Evolutionary conservation across 495 filamentous ascomycete genomes (phyloP).

Genomic region (Patellaria atrata): DNA sequence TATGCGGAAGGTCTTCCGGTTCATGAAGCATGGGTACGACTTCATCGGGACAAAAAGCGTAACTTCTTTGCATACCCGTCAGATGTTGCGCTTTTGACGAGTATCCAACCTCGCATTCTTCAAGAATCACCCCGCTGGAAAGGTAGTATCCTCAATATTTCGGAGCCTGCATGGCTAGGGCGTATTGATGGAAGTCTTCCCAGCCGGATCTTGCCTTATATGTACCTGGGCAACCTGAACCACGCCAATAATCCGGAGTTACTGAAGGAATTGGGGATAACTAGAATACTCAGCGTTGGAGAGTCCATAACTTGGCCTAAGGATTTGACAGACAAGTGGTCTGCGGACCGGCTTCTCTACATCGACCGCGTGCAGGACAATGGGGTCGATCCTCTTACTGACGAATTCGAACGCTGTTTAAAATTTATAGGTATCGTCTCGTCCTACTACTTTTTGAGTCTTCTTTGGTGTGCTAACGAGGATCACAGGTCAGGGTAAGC

Average conservation of each 20-base stretch:
- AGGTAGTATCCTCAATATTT: conserved; percentile 11
- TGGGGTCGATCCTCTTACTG: conserved; percentile 79
- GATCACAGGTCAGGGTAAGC: conserved; percentile 53
- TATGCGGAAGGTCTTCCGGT: conserved; percentile 70
- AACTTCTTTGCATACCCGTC: conserved; percentile 95
- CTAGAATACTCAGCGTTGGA: conserved; percentile 82
- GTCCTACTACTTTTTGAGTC: conserved; percentile 25
- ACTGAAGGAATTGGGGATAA: conserved; percentile 64
- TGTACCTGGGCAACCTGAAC: conserved; percentile 85
- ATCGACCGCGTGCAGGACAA: conserved; percentile 88
- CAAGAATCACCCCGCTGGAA: conserved; percentile 32
- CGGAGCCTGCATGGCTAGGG: conserved; percentile 63
- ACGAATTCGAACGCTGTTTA: conserved; percentile 76
- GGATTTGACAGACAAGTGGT: conserved; percentile 47
- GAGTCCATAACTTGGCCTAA: conserved; percentile 72
- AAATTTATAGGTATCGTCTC: conserved; percentile 92
- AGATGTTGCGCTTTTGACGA: conserved; percentile 64
- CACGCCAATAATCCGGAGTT: conserved; percentile 89
- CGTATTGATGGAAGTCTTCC: conserved; percentile 84
- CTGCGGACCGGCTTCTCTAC: conserved; percentile 56
- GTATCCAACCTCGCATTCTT: conserved; percentile 59
- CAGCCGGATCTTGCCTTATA: conserved; percentile 76
- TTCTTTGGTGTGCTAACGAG: background rate
- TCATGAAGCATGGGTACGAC: conserved; percentile 69
- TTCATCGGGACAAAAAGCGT: conserved; percentile 66